A percentile compares a stretch with the other conserved stretches of the same genome.
Evolutionary conservation across 331 rosid species (phyloP).

Genomic region (Telfairia occidentalis): DNA sequence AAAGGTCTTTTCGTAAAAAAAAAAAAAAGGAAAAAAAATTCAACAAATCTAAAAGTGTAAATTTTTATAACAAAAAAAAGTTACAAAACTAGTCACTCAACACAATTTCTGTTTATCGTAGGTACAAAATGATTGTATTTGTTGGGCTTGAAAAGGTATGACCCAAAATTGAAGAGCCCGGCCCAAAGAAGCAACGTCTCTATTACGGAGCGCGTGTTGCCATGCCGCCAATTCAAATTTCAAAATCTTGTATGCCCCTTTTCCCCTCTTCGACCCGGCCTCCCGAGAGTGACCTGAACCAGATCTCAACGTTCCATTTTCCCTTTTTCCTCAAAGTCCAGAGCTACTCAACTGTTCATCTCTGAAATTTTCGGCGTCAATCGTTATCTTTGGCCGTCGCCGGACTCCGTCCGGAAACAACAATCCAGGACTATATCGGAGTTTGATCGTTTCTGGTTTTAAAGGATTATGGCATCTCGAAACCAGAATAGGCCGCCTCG

Average conservation of each 20-base stretch:
- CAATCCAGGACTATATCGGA: not conserved
- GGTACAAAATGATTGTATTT: not conserved
- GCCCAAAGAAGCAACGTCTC: slow-evolving; percentile 11
- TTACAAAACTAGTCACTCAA: too few relatives aligned
- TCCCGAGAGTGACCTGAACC: not conserved
- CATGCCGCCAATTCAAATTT: slow-evolving; percentile 39
- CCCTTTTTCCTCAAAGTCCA: not conserved
- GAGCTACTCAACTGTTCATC: not conserved
- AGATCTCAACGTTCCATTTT: slow-evolving; percentile 11
- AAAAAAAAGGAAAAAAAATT: too few relatives aligned
- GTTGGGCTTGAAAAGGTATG: not conserved
- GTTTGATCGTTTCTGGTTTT: slow-evolving; percentile 3
- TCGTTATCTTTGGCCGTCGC: not conserved
- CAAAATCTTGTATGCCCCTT: slow-evolving; percentile 1
- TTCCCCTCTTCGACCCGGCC: not conserved
- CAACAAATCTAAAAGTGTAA: too few relatives aligned
- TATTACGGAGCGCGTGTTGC: slow-evolving; percentile 4
- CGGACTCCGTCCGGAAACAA: not conserved
- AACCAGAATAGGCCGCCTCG: slow-evolving; percentile 75
- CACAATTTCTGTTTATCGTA: too few relatives aligned
- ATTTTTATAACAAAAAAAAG: too few relatives aligned
- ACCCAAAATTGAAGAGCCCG: not conserved
- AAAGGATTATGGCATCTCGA: slow-evolving; percentile 51
- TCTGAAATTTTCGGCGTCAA: not conserved
- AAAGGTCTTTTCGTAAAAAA: too few relatives aligned